Evolutionary conservation across 2,329 filamentous ascomycete species (phyloP).

Genomic region (Colletotrichum cordylinicola): DNA sequence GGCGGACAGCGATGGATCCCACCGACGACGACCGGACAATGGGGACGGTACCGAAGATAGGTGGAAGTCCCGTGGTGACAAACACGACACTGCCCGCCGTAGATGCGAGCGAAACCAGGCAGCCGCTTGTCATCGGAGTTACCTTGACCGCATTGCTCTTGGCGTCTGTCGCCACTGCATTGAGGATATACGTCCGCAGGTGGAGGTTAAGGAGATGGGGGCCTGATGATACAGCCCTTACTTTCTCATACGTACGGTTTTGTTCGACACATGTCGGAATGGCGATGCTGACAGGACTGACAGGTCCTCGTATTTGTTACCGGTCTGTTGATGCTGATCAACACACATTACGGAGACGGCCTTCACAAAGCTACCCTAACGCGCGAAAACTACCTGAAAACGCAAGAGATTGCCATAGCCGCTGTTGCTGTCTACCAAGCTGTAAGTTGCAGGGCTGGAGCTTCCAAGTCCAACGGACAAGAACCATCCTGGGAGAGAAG

Average conservation of each 20-base stretch:
- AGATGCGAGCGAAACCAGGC: background rate
- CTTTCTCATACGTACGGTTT: background rate
- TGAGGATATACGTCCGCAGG: slow-evolving; percentile 8
- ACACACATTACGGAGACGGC: slow-evolving; percentile 7
- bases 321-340: slow-evolving; percentile 9
- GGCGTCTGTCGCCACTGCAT: background rate
- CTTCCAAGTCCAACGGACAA: background rate
- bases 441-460: background rate
- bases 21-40: background rate
- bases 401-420: slow-evolving; percentile 1
- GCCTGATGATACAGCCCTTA: background rate
- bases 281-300: background rate
- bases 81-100: background rate
- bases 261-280: accelerated
- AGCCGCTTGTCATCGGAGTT: slow-evolving; percentile 1
- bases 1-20: background rate
- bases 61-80: background rate
- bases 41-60: background rate
- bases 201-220: slow-evolving; percentile 1
- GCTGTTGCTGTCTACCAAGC: background rate
- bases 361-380: background rate
- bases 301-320: background rate
- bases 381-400: background rate
- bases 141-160: background rate
- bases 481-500: background rate